Base-by-base conservation (phyloP, 345 rosid genomes). In the Balakata baccata region DNA sequence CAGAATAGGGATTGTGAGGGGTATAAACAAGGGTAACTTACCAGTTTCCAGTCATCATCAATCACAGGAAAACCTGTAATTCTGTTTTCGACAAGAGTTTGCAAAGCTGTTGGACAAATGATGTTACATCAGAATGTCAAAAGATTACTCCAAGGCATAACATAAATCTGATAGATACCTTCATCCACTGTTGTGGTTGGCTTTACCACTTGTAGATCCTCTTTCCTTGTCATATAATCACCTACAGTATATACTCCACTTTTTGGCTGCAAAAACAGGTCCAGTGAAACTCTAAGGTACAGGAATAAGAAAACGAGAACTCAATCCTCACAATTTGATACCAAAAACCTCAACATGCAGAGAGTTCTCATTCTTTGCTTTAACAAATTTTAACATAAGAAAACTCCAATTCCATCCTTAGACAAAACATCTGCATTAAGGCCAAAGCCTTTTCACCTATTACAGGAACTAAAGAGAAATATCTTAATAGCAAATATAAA, bases 31-130 rank as follows among this genome's bases (percentile, higher is more conserved):
- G 23, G 3, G 54, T 6, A 51, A 56, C 11, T 80, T 89, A 95
- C 98, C 94, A 90, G 84, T 23, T 79, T 90, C 97, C 97, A 95
- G 54, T 92, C 82, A 73, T 92, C 97, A 77, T 92, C 92, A 54
- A 90, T 81, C 78, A 92, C 98, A 52, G 99, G 99, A 69, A 92
- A 89, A 61, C 99, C 98, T 5, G 97, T 89, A 64, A 92, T 79
- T 84, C 97, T 89, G 85, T 83, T 84, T 82, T 95, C 91, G 75
- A 92, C 97, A 47, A 95, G 88, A 72, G 78, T 73, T 80, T 90
- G 92, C 83, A 92, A 79, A 46, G 97, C 98, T 92, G 89, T 78
- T 71, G 64, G 20, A 75, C 25, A 62, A 22, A 22, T 11, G 10
- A 52, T 17, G 39, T 12, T 25, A 51, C 51, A 74, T 66, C 39